Percentiles rank a stretch among this genome's conserved stretches.
Evolutionary conservation across 148 eudicot species (phyloP).

Genomic region (Fagopyrum homotropicum): DNA sequence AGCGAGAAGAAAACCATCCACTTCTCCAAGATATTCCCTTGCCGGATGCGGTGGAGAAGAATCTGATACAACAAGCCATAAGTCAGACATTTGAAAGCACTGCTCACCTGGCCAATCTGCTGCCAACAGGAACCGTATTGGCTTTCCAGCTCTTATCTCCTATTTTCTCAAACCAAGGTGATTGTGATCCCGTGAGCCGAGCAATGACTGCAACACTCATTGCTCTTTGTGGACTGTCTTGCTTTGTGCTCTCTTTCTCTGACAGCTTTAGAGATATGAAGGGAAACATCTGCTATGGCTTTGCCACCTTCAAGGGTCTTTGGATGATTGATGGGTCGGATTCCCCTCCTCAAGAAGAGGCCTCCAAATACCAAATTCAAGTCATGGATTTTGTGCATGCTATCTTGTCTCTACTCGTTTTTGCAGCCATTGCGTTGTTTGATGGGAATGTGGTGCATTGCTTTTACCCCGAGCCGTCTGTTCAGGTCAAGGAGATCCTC

Average conservation of each 20-base stretch:
- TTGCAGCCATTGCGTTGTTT: constrained; percentile 32
- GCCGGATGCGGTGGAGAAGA: constrained; percentile 21
- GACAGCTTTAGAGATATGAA: constrained; percentile 38
- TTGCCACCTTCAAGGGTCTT: constrained; percentile 44
- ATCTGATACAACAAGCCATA: background rate
- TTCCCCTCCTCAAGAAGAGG: background rate
- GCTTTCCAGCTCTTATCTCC: constrained; percentile 46
- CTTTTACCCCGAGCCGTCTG: constrained; percentile 18
- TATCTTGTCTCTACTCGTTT: constrained; percentile 38
- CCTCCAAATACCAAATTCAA: constrained; percentile 25
- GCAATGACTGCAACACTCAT: constrained; percentile 34
- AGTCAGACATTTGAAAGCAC: constrained; percentile 17
- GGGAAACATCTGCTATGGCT: constrained; percentile 45
- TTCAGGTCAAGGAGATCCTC: constrained; percentile 21
- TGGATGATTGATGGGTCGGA: constrained; percentile 29
- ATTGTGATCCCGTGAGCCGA: constrained; percentile 24
- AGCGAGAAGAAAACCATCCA: constrained; percentile 26
- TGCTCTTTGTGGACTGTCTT: constrained; percentile 23
- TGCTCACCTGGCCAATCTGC: constrained; percentile 51
- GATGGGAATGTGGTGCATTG: constrained; percentile 32
- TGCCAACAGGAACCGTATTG: constrained; percentile 61
- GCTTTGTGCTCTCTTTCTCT: constrained; percentile 56
- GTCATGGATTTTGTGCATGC: constrained; percentile 43
- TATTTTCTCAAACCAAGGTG: constrained; percentile 40
- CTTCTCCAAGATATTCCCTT: constrained; percentile 30